phyloP scores from a whole-genome alignment of 2,329 filamentous ascomycete genomes.

The Venturia asperata region DNA sequence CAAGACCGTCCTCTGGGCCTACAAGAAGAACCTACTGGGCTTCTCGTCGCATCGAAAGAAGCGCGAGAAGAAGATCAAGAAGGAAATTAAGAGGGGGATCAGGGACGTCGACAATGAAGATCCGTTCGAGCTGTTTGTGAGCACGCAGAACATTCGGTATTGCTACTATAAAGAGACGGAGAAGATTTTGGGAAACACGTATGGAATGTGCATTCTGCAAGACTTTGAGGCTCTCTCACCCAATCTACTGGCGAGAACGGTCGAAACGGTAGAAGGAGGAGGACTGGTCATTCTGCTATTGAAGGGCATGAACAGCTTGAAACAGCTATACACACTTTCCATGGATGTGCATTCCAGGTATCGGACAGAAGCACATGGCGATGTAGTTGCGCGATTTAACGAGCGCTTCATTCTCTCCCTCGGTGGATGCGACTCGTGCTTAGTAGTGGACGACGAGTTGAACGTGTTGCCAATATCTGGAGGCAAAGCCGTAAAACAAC shows the following conservation, averaged over 20 bases:
- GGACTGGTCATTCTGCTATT: conserved; percentile 83
- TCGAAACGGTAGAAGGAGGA: conserved; percentile 96
- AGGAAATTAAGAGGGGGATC: conserved; percentile 91
- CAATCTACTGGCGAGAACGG: conserved; percentile 88
- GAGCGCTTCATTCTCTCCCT: conserved; percentile 93
- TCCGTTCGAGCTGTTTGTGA: conserved; percentile 94
- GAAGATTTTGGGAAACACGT: conserved; percentile 96
- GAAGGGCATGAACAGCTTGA: conserved; percentile 94
- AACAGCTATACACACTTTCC: conserved; percentile 90
- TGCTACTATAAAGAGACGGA: conserved; percentile 99
- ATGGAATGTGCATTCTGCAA: conserved; percentile 96
- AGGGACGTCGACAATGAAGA: conserved; percentile 89
- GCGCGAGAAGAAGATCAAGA: conserved; percentile 96
- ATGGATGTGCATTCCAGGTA: conserved; percentile 99
- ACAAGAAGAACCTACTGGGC: conserved; percentile 93
- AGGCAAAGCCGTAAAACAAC: conserved; percentile 76
- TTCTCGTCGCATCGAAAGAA: conserved; percentile 95
- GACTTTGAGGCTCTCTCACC: conserved; percentile 97
- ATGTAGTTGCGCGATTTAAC: conserved; percentile 94
- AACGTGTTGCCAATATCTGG: conserved; percentile 97
- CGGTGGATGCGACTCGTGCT: conserved; percentile 87
- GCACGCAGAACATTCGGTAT: conserved; percentile 94
- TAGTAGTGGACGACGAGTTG: conserved; percentile 95
- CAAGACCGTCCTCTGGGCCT: conserved; percentile 96
- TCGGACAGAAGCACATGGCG: conserved; percentile 89